These are phyloP conservation scores for Arabis hirsuta DNA, from an alignment of 345 rosid species.

Conservation along the genomic window DNA sequence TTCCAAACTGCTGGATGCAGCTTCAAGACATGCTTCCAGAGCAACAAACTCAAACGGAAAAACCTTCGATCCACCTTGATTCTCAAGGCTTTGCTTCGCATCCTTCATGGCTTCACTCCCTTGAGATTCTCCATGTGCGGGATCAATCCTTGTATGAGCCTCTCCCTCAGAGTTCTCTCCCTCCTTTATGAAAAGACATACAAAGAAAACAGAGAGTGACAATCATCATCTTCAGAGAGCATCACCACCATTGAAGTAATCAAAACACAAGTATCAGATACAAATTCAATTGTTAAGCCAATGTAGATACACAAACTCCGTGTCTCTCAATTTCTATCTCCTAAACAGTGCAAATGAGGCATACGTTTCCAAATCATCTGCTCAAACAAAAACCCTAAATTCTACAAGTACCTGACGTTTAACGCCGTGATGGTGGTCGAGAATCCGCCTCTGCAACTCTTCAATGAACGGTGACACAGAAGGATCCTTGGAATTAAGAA, in stretches of 20 bases:
- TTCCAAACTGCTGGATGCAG: constrained; percentile 69
- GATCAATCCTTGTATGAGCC: constrained; percentile 39
- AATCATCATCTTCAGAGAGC: not conserved
- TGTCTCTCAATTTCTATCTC: constrained; percentile 2
- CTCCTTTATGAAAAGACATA: constrained; percentile 49
- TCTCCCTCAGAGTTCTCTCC: constrained; percentile 51
- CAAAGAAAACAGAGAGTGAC: not conserved
- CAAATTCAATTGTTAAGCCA: not conserved
- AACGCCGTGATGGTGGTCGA: constrained; percentile 58
- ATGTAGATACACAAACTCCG: not conserved
- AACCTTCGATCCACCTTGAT: constrained; percentile 55
- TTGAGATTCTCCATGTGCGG: constrained; percentile 42
- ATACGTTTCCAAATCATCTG: not conserved
- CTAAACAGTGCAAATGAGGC: constrained; percentile 2
- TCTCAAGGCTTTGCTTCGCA: constrained; percentile 60
- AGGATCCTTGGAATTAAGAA: constrained; percentile 81
- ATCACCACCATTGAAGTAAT: not conserved
- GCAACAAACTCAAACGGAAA: constrained; percentile 73
- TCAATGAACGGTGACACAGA: constrained; percentile 72
- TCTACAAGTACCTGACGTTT: constrained; percentile 57
- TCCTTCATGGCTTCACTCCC: constrained; percentile 50
- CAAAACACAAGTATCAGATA: not conserved
- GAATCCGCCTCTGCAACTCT: constrained; percentile 67
- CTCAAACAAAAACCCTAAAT: constrained; percentile 2
- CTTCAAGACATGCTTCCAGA: constrained; percentile 78